Evolutionary conservation across 2,329 filamentous ascomycete genomes (phyloP), one percentile per base, ranked within the genome.

Genomic region (Escovopsis sp.): DNA sequence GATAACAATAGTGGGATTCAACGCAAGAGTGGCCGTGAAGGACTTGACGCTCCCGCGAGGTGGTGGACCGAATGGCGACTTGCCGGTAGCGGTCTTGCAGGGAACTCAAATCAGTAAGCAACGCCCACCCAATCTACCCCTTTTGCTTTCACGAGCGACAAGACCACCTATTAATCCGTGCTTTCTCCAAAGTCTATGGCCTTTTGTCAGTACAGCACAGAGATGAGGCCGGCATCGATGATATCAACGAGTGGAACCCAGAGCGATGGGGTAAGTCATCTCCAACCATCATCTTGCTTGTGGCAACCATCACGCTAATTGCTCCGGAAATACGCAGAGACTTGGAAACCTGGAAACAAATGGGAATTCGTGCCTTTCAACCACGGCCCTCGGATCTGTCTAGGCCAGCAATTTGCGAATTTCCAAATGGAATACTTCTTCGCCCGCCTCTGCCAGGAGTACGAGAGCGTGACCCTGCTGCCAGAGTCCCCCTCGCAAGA

Each of bases 311-410:
- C 12, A 34, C 6, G 10, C 33, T 34, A 6, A 34, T 12, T 4
- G 6, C 10, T 4, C 6, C 33, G n/a, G 3, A n/a, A 36, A 15
- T 15, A 11, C 11, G 11, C 19, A 36, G 34, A 36, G 10, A 36
- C 11, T 6, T 36, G 34, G 34, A 36, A 36, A 12, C 34, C 34
- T 10, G 34, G 4, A 4, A 36, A 36, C 12, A 36, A 36, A 18
- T 66, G 60, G 57, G 61, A 62, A 36, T 68, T 63, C 45, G 42
- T 68, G 2, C 62, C 63, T 0, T 69, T 68, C 44, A 63, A 63
- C 33, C 63, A 60, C 12, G 66, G 65, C 0, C 63, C 64, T 3
- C 57, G 65, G 12, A 63, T 63, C 33, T 69, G 67, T 45, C 49
- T 64, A 12, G 60, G 63, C 33, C 66, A 67, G 48, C 58, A 68